Evolutionary conservation across 139 green algal genomes (phyloP), one percentile per base, ranked within the genome.

Genomic region (Prasinococcaceae sp.): DNA sequence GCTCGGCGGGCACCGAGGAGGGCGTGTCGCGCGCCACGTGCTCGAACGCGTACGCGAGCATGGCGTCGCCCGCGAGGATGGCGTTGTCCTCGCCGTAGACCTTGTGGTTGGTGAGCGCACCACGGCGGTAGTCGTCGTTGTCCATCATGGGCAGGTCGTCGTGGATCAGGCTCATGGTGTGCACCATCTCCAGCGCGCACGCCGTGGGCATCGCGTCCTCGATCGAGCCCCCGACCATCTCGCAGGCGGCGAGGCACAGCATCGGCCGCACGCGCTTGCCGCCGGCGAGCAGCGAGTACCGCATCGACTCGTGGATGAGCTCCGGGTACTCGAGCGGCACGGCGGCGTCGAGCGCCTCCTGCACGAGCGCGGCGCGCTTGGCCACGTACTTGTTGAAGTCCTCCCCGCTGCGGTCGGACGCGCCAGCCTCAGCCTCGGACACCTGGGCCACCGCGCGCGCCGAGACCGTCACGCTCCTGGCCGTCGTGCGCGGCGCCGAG

Each of bases 101-200:
- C 54, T 94, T 94, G 71, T 97, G 89, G 68, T 87, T 92, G 44
- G 89, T 95, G 44, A 84, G 88, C 56, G 83, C 77, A 9, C 86
- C 88, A 22, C 83, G 63, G 28, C 90, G 60, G 72, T 97, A 96
- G 74, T 97, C 87, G 60, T 99, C 92, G 54, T 99, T 95, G 78
- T 99, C 92, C 82, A 99, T 95, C 35, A 72, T 80, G 9, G 90
- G 90, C 49, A 99, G 73, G 69, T 99, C 90, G 47, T 93, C 84
- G 65, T 94, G 84, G 53, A 94, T 93, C 22, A 93, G 60, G 16
- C 65, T 83, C 90, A 99, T 99, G 19, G 86, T 97, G 79, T 99
- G 92, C 35, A 98, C 79, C 80, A 97, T 94, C 64, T 98, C 90
- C 74, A 97, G 77, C 26, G 88, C 86, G 56, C 87, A 95, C 4